Evolutionary conservation across 257 asterid species (phyloP).

Genomic region (Lavandula angustifolia): DNA sequence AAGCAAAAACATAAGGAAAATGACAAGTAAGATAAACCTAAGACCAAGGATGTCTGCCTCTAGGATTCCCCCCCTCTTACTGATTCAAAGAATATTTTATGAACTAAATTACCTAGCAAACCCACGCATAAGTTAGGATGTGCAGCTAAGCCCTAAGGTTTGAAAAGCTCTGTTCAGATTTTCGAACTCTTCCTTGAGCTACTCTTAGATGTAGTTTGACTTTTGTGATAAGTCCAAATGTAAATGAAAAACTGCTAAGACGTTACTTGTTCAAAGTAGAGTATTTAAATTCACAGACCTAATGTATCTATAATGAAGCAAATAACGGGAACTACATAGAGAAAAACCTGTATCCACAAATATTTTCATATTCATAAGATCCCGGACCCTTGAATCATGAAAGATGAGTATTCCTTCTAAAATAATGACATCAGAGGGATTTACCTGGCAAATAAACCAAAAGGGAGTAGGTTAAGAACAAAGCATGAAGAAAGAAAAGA

Average conservation of each 20-base stretch:
- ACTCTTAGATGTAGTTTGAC: constrained; percentile 5
- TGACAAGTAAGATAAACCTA: neutral
- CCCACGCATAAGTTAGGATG: neutral
- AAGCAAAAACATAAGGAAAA: constrained; percentile 21
- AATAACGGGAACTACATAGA: constrained; percentile 11
- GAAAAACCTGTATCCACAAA: constrained; percentile 95
- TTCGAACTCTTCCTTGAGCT: constrained; percentile 27
- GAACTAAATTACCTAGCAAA: constrained; percentile 5
- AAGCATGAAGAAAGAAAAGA: neutral
- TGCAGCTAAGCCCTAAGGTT: constrained; percentile 19
- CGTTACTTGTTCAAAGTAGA: constrained; percentile 5
- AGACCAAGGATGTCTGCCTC: constrained; percentile 1
- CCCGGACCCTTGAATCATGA: constrained; percentile 87
- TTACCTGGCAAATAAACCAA: constrained; percentile 61
- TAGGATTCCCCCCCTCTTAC: neutral
- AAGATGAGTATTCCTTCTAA: constrained; percentile 97
- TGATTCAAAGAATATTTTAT: constrained; percentile 19
- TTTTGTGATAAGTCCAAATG: neutral
- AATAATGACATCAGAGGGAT: constrained; percentile 96
- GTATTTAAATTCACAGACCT: constrained; percentile 7
- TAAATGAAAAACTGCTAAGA: constrained; percentile 9
- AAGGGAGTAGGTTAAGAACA: constrained; percentile 20
- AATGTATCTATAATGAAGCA: constrained; percentile 19
- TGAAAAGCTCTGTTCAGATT: constrained; percentile 8
- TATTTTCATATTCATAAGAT: constrained; percentile 92